Evolutionary conservation across 148 eudicot genomes (phyloP), one percentile per base, ranked within the genome.

Genomic region (Nepenthes gracilis): DNA sequence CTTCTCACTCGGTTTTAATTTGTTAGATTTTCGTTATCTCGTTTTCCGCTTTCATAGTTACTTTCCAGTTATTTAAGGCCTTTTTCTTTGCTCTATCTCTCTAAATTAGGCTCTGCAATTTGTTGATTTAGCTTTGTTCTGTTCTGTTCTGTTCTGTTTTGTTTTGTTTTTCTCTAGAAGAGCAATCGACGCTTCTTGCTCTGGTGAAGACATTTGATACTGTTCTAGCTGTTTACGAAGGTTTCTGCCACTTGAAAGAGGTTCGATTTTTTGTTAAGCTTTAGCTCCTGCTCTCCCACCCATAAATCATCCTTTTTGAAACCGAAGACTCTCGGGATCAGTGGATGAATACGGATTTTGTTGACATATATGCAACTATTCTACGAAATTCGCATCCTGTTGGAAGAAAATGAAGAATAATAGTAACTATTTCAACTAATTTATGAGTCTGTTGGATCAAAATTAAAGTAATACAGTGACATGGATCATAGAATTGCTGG

Each of bases 201-300:
- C 75, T 87, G 52, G 87, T 84, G 54, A 87, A 87, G 70, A 76
- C 83, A 2, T 84, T 87, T 60, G 95, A 87, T 72, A 71, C 87
- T 8, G 81, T 82, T 45, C 78, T 87, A 65, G 81, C 86, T 73
- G 95, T 81, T 35, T 87, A 87, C 57, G 87, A 87, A 79, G 95
- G 95, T 35, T 87, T 87, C 66, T 87, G 90, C 62, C 79, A 87
- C 70, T 69, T 87, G 33, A 87, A 79, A 70, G 87, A 87, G 89
- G 95, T 87, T 64, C 9, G 33, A 23, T 47, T 58, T 37, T 33
- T 0, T 10, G 13, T 43, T 54, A 15, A 12, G n/a, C 23, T 23
- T 23, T 23, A 0, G 23, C 23, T 23, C 23, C 23, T 23, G 23
- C 23, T 23, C 23, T 23, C 23, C 23, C 23, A 23, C 23, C 40